Conservation (phyloP, 106 monocot species). For the Alisma plantagoaquatica region DNA sequence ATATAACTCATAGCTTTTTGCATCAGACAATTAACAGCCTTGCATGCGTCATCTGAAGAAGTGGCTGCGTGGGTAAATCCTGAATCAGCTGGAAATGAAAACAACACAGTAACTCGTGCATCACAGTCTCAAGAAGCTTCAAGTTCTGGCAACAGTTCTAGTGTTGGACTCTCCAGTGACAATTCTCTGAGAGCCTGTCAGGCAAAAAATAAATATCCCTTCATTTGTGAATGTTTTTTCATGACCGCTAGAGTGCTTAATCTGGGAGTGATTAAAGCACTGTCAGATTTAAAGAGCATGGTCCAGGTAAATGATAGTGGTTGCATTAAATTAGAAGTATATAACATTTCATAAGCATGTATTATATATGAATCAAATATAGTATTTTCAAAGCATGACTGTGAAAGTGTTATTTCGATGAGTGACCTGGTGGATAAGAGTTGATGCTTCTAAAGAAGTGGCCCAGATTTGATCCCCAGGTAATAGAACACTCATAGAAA, state of each 20-base stretch:
- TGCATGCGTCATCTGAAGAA: conserved; percentile 89
- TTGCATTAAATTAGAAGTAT: no score
- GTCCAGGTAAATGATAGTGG: conserved; percentile 83
- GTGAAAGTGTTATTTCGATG: no score
- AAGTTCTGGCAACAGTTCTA: conserved; percentile 42
- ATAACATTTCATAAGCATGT: no score
- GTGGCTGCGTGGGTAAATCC: conserved; percentile 43
- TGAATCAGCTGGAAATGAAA: conserved; percentile 9
- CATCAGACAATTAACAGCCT: conserved; percentile 70
- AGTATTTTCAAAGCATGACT: no score
- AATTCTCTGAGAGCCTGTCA: conserved; percentile 15
- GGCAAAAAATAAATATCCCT: conserved; percentile 70
- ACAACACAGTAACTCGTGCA: conserved; percentile 20
- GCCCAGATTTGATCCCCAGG: no score
- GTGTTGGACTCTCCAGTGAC: conserved; percentile 6
- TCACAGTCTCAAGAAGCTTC: conserved; percentile 51
- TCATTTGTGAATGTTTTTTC: conserved; percentile 99
- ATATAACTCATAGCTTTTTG: no score
- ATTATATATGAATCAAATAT: no score
- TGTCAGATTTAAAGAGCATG: conserved; percentile 80
- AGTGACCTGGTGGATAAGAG: no score
- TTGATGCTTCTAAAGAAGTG: no score
- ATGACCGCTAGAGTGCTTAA: conserved; percentile 94
- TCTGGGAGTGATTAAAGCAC: conserved; percentile 78
- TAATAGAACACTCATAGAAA: no score